Evolutionary conservation across 148 eudicot genomes (phyloP).

Genomic region (Pharnaceum exiguum): DNA sequence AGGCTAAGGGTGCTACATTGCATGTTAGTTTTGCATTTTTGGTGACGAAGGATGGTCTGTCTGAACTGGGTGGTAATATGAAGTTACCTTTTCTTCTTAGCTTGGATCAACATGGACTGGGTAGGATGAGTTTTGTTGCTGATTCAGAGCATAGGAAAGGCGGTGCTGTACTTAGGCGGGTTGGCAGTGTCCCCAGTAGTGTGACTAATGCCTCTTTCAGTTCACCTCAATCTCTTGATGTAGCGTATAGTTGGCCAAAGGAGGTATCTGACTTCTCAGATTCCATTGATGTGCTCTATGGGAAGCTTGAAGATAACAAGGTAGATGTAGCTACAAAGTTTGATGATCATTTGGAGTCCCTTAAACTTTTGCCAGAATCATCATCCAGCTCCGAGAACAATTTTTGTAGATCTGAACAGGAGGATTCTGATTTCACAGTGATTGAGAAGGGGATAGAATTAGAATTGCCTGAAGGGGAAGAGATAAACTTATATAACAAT

Average conservation of each 20-base stretch:
- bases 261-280: slow-evolving; percentile 30
- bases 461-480: slow-evolving; percentile 21
- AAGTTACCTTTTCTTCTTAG: slow-evolving; percentile 25
- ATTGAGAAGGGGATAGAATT: slow-evolving; percentile 38
- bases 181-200: slow-evolving; percentile 40
- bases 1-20: slow-evolving; percentile 62
- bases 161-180: slow-evolving; percentile 31
- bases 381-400: slow-evolving; percentile 16
- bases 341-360: slow-evolving; percentile 27
- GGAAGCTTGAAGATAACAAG: slow-evolving; percentile 45
- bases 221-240: slow-evolving; percentile 32
- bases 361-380: slow-evolving; percentile 9
- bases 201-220: slow-evolving; percentile 23
- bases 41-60: slow-evolving; percentile 32
- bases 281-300: slow-evolving; percentile 36
- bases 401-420: slow-evolving; percentile 15
- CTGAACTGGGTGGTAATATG: slow-evolving; percentile 25
- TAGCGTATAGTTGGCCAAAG: slow-evolving; percentile 22
- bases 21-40: slow-evolving; percentile 78
- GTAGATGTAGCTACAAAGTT: slow-evolving; percentile 17
- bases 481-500: slow-evolving; percentile 14
- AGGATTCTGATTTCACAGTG: slow-evolving; percentile 25
- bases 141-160: slow-evolving; percentile 24
- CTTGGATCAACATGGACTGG: slow-evolving; percentile 20
- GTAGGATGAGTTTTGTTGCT: slow-evolving; percentile 18